phyloP scores from a whole-genome alignment of 176 grass and related monocot species.

The Hordeum vulgare region MorexV3_pseudomolecules_assembly NC_058524.1:99221532-99222031 shows the following conservation, averaged over 20 bases:
- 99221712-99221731: too few relatives aligned
- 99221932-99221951: constrained; percentile 82
- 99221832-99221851: constrained; percentile 57
- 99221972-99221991: constrained; percentile 79
- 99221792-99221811: constrained; percentile 20
- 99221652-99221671: too few relatives aligned
- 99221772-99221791: background rate
- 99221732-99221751: too few relatives aligned
- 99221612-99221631: too few relatives aligned
- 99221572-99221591: too few relatives aligned
- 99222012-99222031: constrained; percentile 72
- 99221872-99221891: constrained; percentile 65
- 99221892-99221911: constrained; percentile 20
- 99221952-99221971: constrained; percentile 82
- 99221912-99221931: constrained; percentile 34
- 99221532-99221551: too few relatives aligned
- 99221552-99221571: too few relatives aligned
- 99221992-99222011: constrained; percentile 61
- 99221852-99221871: constrained; percentile 49
- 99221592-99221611: too few relatives aligned
- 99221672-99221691: too few relatives aligned
- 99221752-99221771: background rate
- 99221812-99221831: constrained; percentile 26
- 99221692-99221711: too few relatives aligned
- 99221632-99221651: too few relatives aligned